These are phyloP conservation scores for Tetrapisispora iriomotensis DNA, from an alignment of 805 yeast species.

Conservation along the genomic window DNA sequence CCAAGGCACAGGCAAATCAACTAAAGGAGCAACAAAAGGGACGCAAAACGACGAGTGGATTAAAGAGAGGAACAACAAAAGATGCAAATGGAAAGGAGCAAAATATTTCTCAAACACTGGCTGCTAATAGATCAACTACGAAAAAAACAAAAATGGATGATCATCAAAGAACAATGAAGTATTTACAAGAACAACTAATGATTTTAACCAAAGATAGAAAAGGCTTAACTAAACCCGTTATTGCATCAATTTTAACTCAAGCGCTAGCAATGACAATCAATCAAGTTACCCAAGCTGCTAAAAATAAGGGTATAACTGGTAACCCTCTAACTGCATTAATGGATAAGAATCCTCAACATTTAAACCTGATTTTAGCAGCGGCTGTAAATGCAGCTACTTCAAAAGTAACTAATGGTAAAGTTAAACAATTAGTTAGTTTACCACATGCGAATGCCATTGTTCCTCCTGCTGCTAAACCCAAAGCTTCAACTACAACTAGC, in stretches of 20 bases:
- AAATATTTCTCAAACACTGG: slow-evolving; percentile 28
- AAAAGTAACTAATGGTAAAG: slow-evolving; percentile 47
- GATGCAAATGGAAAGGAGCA: slow-evolving; percentile 21
- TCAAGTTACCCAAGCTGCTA: slow-evolving; percentile 80
- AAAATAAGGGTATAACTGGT: slow-evolving; percentile 70
- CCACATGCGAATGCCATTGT: slow-evolving; percentile 10
- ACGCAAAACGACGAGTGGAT: slow-evolving; percentile 12
- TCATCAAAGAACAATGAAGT: slow-evolving; percentile 54
- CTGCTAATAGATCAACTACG: slow-evolving; percentile 24
- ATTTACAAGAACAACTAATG: slow-evolving; percentile 78
- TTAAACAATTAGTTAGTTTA: slow-evolving; percentile 32
- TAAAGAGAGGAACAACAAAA: slow-evolving; percentile 14
- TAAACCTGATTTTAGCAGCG: slow-evolving; percentile 67
- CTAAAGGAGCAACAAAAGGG: slow-evolving; percentile 44
- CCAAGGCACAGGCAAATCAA: slow-evolving; percentile 48
- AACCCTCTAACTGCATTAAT: slow-evolving; percentile 70
- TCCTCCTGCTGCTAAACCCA: background rate
- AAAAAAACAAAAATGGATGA: slow-evolving; percentile 27
- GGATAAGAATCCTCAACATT: slow-evolving; percentile 72
- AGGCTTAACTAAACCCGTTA: slow-evolving; percentile 68
- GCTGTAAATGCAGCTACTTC: slow-evolving; percentile 72
- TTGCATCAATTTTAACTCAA: slow-evolving; percentile 76
- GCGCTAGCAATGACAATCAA: slow-evolving; percentile 91
- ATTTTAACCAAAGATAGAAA: slow-evolving; percentile 68
- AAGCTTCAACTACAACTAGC: background rate